A percentile compares a stretch with the other conserved stretches of the same genome.
phyloP scores from a whole-genome alignment of 768 basidiomycete genomes.

The Obba rivulosa region DNA sequence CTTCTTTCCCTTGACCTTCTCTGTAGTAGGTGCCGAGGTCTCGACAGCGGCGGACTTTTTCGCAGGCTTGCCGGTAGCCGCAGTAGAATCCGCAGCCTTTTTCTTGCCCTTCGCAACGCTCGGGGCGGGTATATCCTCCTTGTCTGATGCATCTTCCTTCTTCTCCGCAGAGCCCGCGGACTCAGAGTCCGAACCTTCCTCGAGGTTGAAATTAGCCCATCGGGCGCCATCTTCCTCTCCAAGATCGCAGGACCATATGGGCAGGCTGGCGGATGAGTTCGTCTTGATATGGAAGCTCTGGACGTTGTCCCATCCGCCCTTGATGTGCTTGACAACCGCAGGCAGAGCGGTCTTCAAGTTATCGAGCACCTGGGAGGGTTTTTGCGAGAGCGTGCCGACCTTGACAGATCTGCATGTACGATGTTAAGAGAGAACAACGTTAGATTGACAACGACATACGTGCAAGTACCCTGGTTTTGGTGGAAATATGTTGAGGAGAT shows the following conservation, averaged over 20 bases:
- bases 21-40: constrained; percentile 6
- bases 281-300: constrained; percentile 90
- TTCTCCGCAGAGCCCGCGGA: constrained; percentile 20
- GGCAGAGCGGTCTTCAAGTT: constrained; percentile 82
- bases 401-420: constrained; percentile 64
- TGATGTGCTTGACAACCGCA: constrained; percentile 60
- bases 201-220: constrained; percentile 47
- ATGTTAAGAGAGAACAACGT: neutral
- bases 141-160: constrained; percentile 20
- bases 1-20: constrained; percentile 26
- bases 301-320: constrained; percentile 86
- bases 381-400: constrained; percentile 70
- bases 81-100: constrained; percentile 8
- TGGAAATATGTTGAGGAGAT: constrained; percentile 95
- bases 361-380: constrained; percentile 63
- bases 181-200: constrained; percentile 8
- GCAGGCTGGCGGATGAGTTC: constrained; percentile 74
- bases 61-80: constrained; percentile 27
- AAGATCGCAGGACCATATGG: constrained; percentile 85
- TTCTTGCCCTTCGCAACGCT: constrained; percentile 18
- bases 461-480: constrained; percentile 89
- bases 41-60: constrained; percentile 23
- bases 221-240: constrained; percentile 51
- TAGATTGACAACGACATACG: constrained; percentile 42
- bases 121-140: neutral